Evolutionary conservation across 257 asterid genomes (phyloP).

Genomic region (Solanum arcanum): DNA sequence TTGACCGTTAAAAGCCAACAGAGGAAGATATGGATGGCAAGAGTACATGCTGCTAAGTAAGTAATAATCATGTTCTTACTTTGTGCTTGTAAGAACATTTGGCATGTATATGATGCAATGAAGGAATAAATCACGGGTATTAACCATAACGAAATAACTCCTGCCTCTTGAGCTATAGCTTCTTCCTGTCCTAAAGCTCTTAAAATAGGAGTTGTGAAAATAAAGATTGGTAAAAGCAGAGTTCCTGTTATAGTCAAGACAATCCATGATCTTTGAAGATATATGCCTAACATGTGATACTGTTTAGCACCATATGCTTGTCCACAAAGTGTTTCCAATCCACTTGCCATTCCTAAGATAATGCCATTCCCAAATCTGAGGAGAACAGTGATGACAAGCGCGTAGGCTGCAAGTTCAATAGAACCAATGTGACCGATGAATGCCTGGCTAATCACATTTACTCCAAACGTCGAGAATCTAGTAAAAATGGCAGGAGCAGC

Average conservation of each 20-base stretch:
- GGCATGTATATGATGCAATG: constrained; percentile 49
- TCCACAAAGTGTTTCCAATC: constrained; percentile 69
- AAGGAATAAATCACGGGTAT: constrained; percentile 49
- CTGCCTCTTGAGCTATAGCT: constrained; percentile 33
- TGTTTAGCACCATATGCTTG: constrained; percentile 82
- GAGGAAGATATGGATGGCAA: constrained; percentile 37
- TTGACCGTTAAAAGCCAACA: constrained; percentile 57
- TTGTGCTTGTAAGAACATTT: constrained; percentile 72
- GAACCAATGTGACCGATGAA: constrained; percentile 42
- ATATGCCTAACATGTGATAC: constrained; percentile 68
- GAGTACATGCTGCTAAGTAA: constrained; percentile 38
- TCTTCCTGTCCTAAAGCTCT: constrained; percentile 59
- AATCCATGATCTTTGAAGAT: constrained; percentile 79
- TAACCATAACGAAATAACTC: constrained; percentile 38
- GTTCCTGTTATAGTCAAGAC: constrained; percentile 24
- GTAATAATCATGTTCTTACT: constrained; percentile 69
- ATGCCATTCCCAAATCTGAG: constrained; percentile 39
- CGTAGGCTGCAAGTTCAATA: constrained; percentile 35
- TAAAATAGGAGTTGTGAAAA: constrained; percentile 43
- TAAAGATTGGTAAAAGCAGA: constrained; percentile 29
- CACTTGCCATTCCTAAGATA: constrained; percentile 65
- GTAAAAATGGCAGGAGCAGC: constrained; percentile 50
- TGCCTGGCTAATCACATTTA: constrained; percentile 31
- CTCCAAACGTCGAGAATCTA: constrained; percentile 35
- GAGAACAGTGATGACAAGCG: constrained; percentile 33